These are phyloP conservation scores for Urtica urens DNA, from an alignment of 306 rosid species.

Conservation along the genomic window DNA sequence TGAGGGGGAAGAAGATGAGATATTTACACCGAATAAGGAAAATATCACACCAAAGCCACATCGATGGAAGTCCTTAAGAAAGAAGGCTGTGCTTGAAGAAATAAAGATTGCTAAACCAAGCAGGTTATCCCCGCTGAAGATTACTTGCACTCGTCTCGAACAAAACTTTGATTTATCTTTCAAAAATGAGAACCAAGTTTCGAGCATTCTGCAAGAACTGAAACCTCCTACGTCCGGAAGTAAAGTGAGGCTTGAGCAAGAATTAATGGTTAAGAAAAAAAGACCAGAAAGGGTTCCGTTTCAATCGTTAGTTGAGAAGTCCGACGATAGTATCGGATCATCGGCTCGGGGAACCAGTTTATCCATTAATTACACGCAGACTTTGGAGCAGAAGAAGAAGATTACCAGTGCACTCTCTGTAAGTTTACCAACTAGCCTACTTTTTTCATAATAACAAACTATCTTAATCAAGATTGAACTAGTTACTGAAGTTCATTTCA, in stretches of 20 bases:
- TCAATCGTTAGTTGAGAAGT: slow-evolving; percentile 28
- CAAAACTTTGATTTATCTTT: slow-evolving; percentile 20
- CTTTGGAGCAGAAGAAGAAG: slow-evolving; percentile 13
- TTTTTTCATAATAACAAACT: slow-evolving; percentile 8
- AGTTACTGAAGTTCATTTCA: slow-evolving; percentile 24
- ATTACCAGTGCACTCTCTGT: slow-evolving; percentile 21
- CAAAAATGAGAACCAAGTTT: slow-evolving; percentile 37
- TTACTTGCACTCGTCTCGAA: slow-evolving; percentile 18
- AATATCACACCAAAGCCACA: slow-evolving; percentile 48
- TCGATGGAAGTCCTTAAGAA: slow-evolving; percentile 28
- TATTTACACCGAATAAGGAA: slow-evolving; percentile 53
- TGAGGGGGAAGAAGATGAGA: slow-evolving; percentile 35
- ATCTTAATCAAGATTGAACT: slow-evolving; percentile 3
- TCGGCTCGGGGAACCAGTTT: slow-evolving; percentile 18
- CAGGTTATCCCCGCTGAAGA: slow-evolving; percentile 22
- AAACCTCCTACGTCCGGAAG: slow-evolving; percentile 19
- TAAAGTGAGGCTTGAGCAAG: slow-evolving; percentile 23
- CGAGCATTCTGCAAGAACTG: slow-evolving; percentile 24
- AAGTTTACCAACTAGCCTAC: slow-evolving; percentile 17
- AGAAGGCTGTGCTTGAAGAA: slow-evolving; percentile 34
- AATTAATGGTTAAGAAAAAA: slow-evolving; percentile 17
- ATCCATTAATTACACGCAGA: slow-evolving; percentile 17
- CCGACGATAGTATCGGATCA: slow-evolving; percentile 24
- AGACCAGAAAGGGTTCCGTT: slow-evolving; percentile 41
- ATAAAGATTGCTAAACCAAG: slow-evolving; percentile 24